Base-by-base conservation (phyloP, 78 protist genomes). In the Dictyostelium intermedium region DNA sequence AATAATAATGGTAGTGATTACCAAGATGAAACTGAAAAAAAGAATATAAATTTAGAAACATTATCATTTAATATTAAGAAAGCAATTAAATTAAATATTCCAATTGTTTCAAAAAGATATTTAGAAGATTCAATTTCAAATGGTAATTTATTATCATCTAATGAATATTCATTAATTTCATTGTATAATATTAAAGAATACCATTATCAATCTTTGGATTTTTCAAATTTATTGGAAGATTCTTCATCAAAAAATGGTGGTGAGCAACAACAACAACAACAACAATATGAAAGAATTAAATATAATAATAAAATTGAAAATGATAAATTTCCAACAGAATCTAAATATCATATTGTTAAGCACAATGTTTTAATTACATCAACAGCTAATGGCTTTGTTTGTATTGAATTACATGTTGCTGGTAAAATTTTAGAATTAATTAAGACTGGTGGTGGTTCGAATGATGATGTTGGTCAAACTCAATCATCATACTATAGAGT, bases 101-200 rank as follows among this genome's bases (percentile, higher is more conserved):
- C 94, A 45, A 41, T 89, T 3, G 82, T 89, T 9, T 63, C 87
- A 20, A 43, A 81, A 11, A 83, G 77, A 69, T 89, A 81, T 81
- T 34, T 89, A 18, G 87, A 80, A 7, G 94, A 89, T 80, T 89
- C 94, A 23, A 27, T 45, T 35, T 74, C 56, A 10, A 35, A 39
- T 78, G 87, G 87, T 3, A 16, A 9, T n/a, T 66, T 89, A 34
- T 50, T 89, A 13, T 81, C 94, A 5, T 25, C 79, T 1, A 76
- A 80, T 34, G 78, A 89, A 61, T 89, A 89, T 47, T 50, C 69
- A 69, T 50, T 89, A 11, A 87, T 80, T 20, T 89, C 94, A n/a
- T 39, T 61, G 41, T 89, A 89, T n/a, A 89, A 89, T 37, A 89
- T 89, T 47, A 89, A 80, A 70, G 94, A 89, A 14, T 72, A 80